These are phyloP conservation scores for Chalciporus piperatus DNA, from an alignment of 768 basidiomycete genomes.

Conservation along the genomic window DNA sequence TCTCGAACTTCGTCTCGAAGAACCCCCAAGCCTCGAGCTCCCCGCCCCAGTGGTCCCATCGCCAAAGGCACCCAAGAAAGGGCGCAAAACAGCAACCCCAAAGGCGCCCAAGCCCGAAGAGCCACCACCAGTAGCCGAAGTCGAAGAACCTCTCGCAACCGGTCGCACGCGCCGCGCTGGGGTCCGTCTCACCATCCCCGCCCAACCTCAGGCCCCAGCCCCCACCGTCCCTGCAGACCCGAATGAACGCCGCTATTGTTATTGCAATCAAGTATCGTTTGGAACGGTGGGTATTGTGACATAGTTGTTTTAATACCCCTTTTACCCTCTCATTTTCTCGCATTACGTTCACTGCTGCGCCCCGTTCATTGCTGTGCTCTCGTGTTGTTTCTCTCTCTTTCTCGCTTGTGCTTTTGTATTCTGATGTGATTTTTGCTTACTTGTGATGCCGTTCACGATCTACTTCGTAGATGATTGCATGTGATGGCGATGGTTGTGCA, in stretches of 20 bases:
- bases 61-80: conserved; percentile 21
- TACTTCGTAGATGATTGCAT: conserved; percentile 75
- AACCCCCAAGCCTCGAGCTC: conserved; percentile 7
- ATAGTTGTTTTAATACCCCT: background rate
- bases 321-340: background rate
- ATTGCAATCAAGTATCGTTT: conserved; percentile 75
- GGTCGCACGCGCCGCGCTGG: conserved; percentile 24
- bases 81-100: conserved; percentile 17
- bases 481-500: conserved; percentile 68
- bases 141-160: conserved; percentile 6
- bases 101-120: conserved; percentile 17
- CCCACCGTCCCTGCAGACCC: conserved; percentile 35
- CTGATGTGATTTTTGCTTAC: conserved; percentile 6
- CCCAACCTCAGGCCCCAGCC: conserved; percentile 15
- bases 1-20: conserved; percentile 19
- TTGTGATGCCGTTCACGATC: background rate
- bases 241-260: conserved; percentile 69
- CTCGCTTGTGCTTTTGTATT: conserved; percentile 2
- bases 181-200: conserved; percentile 38
- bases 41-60: conserved; percentile 8
- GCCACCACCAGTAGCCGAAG: conserved; percentile 1
- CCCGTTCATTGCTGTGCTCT: background rate
- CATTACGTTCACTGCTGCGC: too few species aligned
- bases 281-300: conserved; percentile 58
- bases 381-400: background rate